These are phyloP conservation scores for Penicillium silybi DNA, from an alignment of 495 filamentous ascomycete genomes.

Conservation along the genomic window DNA sequence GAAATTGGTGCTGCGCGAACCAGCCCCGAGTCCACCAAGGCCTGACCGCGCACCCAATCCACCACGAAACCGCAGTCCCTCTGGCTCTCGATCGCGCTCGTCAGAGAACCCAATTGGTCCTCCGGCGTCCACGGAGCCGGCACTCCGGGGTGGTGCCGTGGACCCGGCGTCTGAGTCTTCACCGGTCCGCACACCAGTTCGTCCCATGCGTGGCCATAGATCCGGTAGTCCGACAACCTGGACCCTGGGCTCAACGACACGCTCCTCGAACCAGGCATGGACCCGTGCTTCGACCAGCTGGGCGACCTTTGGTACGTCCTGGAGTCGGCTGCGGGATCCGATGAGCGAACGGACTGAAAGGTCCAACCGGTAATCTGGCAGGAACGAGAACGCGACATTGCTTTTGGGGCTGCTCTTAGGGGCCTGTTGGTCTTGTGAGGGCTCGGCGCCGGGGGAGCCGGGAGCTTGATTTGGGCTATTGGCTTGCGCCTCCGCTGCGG, in stretches of 20 bases:
- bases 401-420: constrained; percentile 55
- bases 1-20: constrained; percentile 37
- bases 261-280: constrained; percentile 96
- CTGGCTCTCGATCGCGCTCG: constrained; percentile 20
- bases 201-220: constrained; percentile 80
- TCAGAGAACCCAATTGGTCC: constrained; percentile 22
- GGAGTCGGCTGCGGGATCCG: constrained; percentile 82
- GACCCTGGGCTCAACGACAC: constrained; percentile 90
- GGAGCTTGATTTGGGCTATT: constrained; percentile 5
- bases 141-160: constrained; percentile 33
- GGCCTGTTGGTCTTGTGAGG: constrained; percentile 13
- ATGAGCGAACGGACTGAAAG: constrained; percentile 86
- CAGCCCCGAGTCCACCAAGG: constrained; percentile 34
- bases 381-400: constrained; percentile 88
- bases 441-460: constrained; percentile 14
- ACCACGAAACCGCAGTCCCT: constrained; percentile 38
- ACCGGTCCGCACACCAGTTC: constrained; percentile 42
- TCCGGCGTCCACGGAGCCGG: constrained; percentile 28
- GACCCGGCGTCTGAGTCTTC: constrained; percentile 44
- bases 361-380: constrained; percentile 92
- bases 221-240: constrained; percentile 92
- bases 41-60: constrained; percentile 26
- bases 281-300: constrained; percentile 88
- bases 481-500: constrained; percentile 10
- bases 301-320: constrained; percentile 97